Conservation (phyloP, 768 basidiomycete species). For the Paxillus ammoniavirescens region DNA sequence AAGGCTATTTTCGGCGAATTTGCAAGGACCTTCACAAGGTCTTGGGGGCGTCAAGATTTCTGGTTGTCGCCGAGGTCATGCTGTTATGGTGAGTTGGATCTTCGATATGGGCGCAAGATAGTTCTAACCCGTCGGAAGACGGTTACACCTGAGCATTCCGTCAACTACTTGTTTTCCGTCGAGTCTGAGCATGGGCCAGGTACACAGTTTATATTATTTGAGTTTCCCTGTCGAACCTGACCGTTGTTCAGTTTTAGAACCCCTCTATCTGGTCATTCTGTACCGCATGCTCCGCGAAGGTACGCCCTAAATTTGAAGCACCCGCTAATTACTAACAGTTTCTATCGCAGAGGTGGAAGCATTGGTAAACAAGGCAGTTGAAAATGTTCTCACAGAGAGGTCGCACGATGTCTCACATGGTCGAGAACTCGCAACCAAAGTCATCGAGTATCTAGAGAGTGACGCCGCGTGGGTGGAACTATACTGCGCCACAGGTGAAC, state of each 20-base stretch:
- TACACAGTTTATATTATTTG: conserved; percentile 24
- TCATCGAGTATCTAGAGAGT: conserved; percentile 59
- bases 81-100: conserved; percentile 44
- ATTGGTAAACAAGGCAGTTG: conserved; percentile 52
- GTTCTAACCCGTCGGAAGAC: conserved; percentile 47
- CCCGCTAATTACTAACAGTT: conserved; percentile 4
- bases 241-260: conserved; percentile 52
- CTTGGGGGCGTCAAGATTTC: conserved; percentile 52
- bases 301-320: conserved; percentile 25
- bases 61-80: conserved; percentile 45
- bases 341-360: conserved; percentile 59
- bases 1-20: conserved; percentile 62
- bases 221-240: conserved; percentile 7
- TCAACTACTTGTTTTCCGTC: conserved; percentile 80
- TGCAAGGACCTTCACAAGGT: conserved; percentile 46
- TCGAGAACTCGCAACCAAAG: conserved; percentile 42
- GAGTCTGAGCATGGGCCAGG: conserved; percentile 62
- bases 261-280: conserved; percentile 59
- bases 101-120: background rate
- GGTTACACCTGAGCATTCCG: conserved; percentile 71
- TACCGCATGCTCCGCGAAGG: conserved; percentile 87
- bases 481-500: conserved; percentile 70
- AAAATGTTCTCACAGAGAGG: conserved; percentile 38
- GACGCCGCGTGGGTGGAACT: conserved; percentile 67
- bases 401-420: conserved; percentile 36